A percentile compares a stretch with the other conserved stretches of the same genome.
Evolutionary conservation across 345 rosid genomes (phyloP).

Genomic region (Dipteronia sinensis): DNA sequence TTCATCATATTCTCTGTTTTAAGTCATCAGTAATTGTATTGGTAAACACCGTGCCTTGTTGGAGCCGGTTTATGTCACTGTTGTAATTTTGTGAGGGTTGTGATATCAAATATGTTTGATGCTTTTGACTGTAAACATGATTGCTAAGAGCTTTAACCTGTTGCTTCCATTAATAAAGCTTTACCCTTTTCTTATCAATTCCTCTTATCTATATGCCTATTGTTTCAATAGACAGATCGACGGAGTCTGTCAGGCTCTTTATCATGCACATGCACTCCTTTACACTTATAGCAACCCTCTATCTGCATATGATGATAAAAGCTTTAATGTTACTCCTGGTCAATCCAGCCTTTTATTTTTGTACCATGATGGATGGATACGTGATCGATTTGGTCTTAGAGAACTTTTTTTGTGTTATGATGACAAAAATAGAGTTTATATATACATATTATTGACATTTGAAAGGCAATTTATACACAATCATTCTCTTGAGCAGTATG

Average conservation of each 20-base stretch:
- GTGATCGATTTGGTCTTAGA: background rate
- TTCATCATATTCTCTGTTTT: constrained; percentile 51
- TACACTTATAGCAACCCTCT: background rate
- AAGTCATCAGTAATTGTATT: constrained; percentile 9
- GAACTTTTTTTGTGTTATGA: background rate
- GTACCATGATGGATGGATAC: background rate
- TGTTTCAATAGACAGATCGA: background rate
- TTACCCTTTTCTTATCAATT: background rate
- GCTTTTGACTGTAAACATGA: background rate
- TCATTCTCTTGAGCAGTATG: background rate
- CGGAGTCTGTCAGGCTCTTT: too few species aligned
- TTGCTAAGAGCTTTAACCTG: background rate
- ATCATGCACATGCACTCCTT: too few species aligned
- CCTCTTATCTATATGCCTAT: background rate
- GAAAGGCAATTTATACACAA: background rate
- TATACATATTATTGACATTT: too few species aligned
- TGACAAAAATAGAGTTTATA: too few species aligned
- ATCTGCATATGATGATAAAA: background rate
- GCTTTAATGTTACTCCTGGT: background rate
- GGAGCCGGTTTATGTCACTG: background rate
- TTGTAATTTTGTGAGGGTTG: background rate
- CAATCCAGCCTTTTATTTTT: background rate
- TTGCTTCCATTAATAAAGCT: background rate
- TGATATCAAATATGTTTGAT: background rate
- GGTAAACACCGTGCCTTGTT: background rate